Evolutionary conservation across 306 rosid species (phyloP), one percentile per base, ranked within the genome.

Genomic region (Prinsepia uniflora): DNA sequence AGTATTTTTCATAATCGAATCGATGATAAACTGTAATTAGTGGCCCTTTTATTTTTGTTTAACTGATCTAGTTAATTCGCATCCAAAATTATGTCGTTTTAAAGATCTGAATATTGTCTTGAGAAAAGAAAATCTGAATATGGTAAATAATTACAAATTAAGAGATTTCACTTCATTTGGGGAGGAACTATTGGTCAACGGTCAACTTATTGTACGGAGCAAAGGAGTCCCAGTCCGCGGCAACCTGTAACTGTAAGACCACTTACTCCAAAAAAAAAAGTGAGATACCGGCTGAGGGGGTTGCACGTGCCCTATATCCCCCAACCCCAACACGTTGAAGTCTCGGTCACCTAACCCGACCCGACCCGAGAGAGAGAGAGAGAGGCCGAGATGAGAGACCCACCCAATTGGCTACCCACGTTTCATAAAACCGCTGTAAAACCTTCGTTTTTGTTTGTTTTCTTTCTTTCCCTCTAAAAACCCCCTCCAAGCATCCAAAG

Each of bases 301-400:
- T 36, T 3, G 62, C 81, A 79, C 84, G 79, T 76, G 84, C 40
- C 78, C 45, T 44, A n/a, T 3, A 14, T 7, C 14, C 45, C 66
- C 66, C 2, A 14, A 61, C 5, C 66, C 22, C 22, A n/a, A 13
- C 66, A 17, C 47, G 12, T 61, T 72, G 72, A 62, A 34, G 18
- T 61, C 70, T 36, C 5, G 57, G 69, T 54, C 41, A 64, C 19
- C 65, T 14, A 68, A 50, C n/a, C 54, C 55, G 43, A 59, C 64
- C 19, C 42, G 43, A 49, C 55, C 55, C 55, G 50, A 46, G 17
- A 10, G 50, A 46, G 64, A 3, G 50, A 46, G 17, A 10, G 50
- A 46, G 64, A 3, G n/a, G 44, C 44, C 10, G 19, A 13, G 77
- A 44, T 60, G 74, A 9, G 74, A 9, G 0, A n/a, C 24, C 24